phyloP scores from a whole-genome alignment of 306 rosid species.

The Vicia villosa region DNA sequence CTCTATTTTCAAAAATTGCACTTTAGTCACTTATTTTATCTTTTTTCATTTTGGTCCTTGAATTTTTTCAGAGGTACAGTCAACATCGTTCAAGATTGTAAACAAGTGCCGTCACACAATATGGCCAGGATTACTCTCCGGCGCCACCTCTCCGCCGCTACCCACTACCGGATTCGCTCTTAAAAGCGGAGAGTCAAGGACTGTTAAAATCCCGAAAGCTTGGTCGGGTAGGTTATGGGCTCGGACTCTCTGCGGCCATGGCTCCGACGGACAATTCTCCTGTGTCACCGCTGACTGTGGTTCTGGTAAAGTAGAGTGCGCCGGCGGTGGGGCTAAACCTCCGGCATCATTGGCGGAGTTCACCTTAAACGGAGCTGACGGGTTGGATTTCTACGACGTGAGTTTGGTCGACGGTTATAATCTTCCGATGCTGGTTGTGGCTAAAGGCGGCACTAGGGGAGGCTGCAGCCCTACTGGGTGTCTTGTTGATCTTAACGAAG shows the following conservation, averaged over 20 bases:
- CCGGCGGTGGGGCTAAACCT: constrained; percentile 89
- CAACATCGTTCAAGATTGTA: constrained; percentile 73
- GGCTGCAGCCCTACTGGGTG: constrained; percentile 92
- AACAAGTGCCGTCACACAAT: constrained; percentile 82
- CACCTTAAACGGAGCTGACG: constrained; percentile 83
- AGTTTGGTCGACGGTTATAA: constrained; percentile 94
- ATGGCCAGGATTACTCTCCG: constrained; percentile 93
- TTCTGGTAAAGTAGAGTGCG: constrained; percentile 68
- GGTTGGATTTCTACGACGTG: constrained; percentile 91
- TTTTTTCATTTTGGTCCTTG: background rate
- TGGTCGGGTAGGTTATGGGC: constrained; percentile 99
- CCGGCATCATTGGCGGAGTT: constrained; percentile 93
- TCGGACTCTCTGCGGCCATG: constrained; percentile 66
- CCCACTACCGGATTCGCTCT: constrained; percentile 84
- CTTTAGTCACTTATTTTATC: background rate
- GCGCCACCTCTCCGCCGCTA: constrained; percentile 70
- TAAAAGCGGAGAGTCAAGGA: constrained; percentile 55
- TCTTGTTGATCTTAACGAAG: constrained; percentile 75
- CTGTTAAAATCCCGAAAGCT: constrained; percentile 54
- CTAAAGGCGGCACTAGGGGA: constrained; percentile 71
- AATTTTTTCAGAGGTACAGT: constrained; percentile 52
- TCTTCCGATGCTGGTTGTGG: constrained; percentile 77
- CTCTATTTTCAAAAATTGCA: background rate
- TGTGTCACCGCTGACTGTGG: constrained; percentile 91
- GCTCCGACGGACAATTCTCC: constrained; percentile 59